Conservation (phyloP, 2,329 filamentous ascomycete genomes). For the Scedosporium boydii region DNA sequence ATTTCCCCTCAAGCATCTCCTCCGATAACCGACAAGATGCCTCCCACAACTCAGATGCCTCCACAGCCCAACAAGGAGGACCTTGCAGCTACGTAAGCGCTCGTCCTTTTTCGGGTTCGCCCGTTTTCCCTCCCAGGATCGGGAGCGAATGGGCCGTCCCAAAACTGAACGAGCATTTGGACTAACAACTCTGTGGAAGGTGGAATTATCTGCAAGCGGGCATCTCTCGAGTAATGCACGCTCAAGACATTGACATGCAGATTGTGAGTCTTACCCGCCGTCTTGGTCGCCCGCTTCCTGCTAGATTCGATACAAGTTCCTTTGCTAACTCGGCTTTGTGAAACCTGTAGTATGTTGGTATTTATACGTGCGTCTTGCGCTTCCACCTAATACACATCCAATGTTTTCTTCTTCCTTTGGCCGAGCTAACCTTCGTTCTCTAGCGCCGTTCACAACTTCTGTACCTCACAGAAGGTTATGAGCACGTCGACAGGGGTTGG, state of each 20-base stretch:
- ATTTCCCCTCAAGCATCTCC: not conserved
- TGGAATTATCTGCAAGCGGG: slow-evolving; percentile 86
- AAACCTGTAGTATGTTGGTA: slow-evolving; percentile 69
- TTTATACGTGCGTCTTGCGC: slow-evolving; percentile 62
- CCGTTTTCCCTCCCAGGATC: not conserved
- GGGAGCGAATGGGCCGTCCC: slow-evolving; percentile 7
- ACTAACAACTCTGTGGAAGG: slow-evolving; percentile 34
- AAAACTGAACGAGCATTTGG: slow-evolving; percentile 9
- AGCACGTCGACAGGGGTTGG: slow-evolving; percentile 33
- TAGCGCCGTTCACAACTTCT: slow-evolving; percentile 95
- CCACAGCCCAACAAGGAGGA: slow-evolving; percentile 53
- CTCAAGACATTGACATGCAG: slow-evolving; percentile 86
- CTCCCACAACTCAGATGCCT: slow-evolving; percentile 31
- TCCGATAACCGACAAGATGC: not conserved
- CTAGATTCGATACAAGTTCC: not conserved
- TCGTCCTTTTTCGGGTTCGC: not conserved
- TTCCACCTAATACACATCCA: not conserved
- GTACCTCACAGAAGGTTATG: slow-evolving; percentile 75
- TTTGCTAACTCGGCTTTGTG: not conserved
- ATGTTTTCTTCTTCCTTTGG: not conserved
- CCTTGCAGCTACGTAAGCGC: slow-evolving; percentile 38
- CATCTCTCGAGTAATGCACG: slow-evolving; percentile 87
- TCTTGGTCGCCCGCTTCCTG: not conserved
- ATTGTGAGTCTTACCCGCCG: slow-evolving; percentile 46
- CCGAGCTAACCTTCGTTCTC: not conserved